Percentiles rank a stretch among this genome's conserved stretches.
Conservation (phyloP, 805 yeast genomes). For the Ogataea nitratoaversa region DNA sequence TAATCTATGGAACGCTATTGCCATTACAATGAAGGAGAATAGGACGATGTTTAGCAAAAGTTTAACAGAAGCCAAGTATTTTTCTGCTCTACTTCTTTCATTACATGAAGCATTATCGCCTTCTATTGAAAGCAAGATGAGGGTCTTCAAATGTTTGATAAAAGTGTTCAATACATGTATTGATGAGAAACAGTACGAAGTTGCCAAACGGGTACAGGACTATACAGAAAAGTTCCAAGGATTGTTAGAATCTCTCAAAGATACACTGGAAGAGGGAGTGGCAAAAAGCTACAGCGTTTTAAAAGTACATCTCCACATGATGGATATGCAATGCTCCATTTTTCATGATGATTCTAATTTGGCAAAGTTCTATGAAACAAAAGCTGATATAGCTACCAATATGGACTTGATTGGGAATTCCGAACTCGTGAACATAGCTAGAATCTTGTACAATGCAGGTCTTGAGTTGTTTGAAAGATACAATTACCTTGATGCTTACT, state of each 20-base stretch:
- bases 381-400: conserved; percentile 22
- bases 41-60: conserved; percentile 4
- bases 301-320: conserved; percentile 26
- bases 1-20: conserved; percentile 35
- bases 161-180: conserved; percentile 26
- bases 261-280: background rate
- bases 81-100: conserved; percentile 29
- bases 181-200: conserved; percentile 20
- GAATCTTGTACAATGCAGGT: conserved; percentile 32
- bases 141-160: conserved; percentile 30
- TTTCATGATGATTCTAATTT: conserved; percentile 30
- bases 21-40: conserved; percentile 23
- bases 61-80: conserved; percentile 23
- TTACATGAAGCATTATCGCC: conserved; percentile 27
- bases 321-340: conserved; percentile 30
- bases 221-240: conserved; percentile 25
- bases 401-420: conserved; percentile 11
- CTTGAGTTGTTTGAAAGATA: conserved; percentile 8
- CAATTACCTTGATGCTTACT: conserved; percentile 7
- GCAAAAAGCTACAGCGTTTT: conserved; percentile 1
- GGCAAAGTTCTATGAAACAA: conserved; percentile 33
- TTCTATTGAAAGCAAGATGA: conserved; percentile 22
- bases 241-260: conserved; percentile 16
- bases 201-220: conserved; percentile 26
- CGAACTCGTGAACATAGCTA: conserved; percentile 25